phyloP scores from a whole-genome alignment of 1,139 yeast genomes.

The Geotrichum carabidarum region DNA sequence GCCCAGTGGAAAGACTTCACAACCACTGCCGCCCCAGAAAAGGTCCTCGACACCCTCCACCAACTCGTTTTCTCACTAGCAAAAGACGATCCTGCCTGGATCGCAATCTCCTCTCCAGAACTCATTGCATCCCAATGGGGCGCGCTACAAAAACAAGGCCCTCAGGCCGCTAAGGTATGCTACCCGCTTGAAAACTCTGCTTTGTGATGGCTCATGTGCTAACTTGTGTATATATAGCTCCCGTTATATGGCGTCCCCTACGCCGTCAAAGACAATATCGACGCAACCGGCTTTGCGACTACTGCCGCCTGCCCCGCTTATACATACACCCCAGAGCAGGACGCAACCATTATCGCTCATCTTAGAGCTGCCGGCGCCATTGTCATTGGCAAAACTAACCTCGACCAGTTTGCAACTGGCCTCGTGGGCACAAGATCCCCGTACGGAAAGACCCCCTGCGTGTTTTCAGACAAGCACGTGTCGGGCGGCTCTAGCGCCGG shows the following conservation, averaged over 20 bases:
- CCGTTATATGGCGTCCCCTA: slow-evolving; percentile 89
- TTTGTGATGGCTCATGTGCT: neutral
- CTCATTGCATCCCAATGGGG: slow-evolving; percentile 73
- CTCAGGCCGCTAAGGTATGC: slow-evolving; percentile 42
- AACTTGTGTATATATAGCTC: slow-evolving; percentile 29
- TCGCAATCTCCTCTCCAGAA: slow-evolving; percentile 60
- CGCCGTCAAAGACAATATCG: slow-evolving; percentile 92
- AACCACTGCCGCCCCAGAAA: slow-evolving; percentile 53
- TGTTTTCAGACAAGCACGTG: slow-evolving; percentile 70
- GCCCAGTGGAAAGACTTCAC: slow-evolving; percentile 71
- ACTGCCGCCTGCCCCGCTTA: slow-evolving; percentile 95
- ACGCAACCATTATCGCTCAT: slow-evolving; percentile 66
- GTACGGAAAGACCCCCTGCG: slow-evolving; percentile 78
- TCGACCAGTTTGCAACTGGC: slow-evolving; percentile 96
- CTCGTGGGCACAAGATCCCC: slow-evolving; percentile 93
- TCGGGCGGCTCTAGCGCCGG: slow-evolving; percentile 96
- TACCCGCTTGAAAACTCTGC: neutral
- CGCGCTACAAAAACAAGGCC: slow-evolving; percentile 43
- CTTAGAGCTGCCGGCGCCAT: slow-evolving; percentile 84
- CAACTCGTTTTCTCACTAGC: slow-evolving; percentile 41
- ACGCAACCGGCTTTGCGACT: slow-evolving; percentile 72
- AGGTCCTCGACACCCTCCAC: slow-evolving; percentile 50
- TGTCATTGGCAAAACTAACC: slow-evolving; percentile 83
- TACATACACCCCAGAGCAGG: slow-evolving; percentile 59
- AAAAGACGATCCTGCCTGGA: slow-evolving; percentile 82